A percentile compares a stretch with the other conserved stretches of the same genome.
Conservation (phyloP, 441 rosid species). For the Brassica balearica region DNA sequence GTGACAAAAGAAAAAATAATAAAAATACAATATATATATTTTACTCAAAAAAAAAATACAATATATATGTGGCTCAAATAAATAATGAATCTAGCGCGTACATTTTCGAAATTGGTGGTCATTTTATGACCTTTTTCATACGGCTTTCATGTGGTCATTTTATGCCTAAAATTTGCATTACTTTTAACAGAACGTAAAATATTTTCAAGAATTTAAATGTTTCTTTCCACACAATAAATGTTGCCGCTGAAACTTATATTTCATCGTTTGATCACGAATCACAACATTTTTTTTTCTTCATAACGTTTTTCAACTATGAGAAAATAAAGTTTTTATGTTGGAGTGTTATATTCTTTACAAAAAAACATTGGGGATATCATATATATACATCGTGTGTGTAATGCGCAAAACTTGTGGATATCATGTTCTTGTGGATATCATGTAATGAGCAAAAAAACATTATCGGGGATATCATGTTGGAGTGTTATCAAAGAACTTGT, state of each 20-base stretch:
- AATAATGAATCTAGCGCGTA: neutral
- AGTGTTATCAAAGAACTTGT: neutral
- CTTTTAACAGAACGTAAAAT: neutral
- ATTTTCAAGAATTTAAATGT: neutral
- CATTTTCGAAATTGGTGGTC: neutral
- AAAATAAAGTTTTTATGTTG: neutral
- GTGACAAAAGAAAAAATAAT: neutral
- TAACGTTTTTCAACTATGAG: neutral
- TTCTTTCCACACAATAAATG: neutral
- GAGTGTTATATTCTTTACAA: neutral
- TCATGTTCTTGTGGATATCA: too few species aligned
- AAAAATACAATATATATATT: too few species aligned
- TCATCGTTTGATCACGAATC: neutral
- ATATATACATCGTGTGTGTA: neutral
- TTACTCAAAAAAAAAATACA: too few species aligned
- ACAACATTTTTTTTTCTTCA: neutral
- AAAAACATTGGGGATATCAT: neutral
- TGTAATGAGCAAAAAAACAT: too few species aligned
- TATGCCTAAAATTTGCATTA: neutral
- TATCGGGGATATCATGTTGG: too few species aligned
- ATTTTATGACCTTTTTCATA: neutral
- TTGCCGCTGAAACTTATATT: neutral
- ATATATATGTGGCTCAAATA: neutral
- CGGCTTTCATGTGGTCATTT: neutral
- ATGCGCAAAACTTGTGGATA: too few species aligned